These are phyloP conservation scores for Mycena alexandri DNA, from an alignment of 768 basidiomycete genomes.

Conservation along the genomic window DNA sequence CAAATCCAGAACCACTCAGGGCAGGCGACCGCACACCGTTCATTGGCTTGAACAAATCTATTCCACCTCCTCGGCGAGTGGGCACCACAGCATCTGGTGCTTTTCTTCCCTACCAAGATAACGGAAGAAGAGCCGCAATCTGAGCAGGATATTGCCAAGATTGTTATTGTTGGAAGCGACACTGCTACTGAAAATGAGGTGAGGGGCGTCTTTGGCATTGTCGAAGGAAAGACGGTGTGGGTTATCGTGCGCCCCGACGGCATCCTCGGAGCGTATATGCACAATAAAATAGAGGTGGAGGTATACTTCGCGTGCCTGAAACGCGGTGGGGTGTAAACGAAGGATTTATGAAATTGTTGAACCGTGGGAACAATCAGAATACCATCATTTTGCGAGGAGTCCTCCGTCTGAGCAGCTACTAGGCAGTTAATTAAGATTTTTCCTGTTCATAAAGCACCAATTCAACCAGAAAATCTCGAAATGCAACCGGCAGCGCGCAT, in stretches of 20 bases:
- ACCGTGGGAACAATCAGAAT: too few relatives aligned
- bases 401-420: too few relatives aligned
- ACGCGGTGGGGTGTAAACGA: not conserved
- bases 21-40: not conserved
- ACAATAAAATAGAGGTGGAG: not conserved
- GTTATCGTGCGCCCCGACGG: not conserved
- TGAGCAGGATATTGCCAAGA: not conserved
- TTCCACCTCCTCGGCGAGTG: not conserved
- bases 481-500: too few relatives aligned
- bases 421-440: too few relatives aligned
- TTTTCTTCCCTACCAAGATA: not conserved
- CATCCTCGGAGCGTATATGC: not conserved
- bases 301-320: not conserved
- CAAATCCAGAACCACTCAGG: not conserved
- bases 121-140: too few relatives aligned
- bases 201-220: not conserved
- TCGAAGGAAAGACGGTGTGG: not conserved
- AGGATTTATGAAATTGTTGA: too few relatives aligned
- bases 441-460: too few relatives aligned
- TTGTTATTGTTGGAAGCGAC: not conserved
- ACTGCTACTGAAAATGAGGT: not conserved
- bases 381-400: too few relatives aligned
- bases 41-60: not conserved
- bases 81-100: not conserved
- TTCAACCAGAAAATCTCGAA: too few relatives aligned